phyloP scores from a whole-genome alignment of 257 asterid species.

The Capsicum baccatum region DNA sequence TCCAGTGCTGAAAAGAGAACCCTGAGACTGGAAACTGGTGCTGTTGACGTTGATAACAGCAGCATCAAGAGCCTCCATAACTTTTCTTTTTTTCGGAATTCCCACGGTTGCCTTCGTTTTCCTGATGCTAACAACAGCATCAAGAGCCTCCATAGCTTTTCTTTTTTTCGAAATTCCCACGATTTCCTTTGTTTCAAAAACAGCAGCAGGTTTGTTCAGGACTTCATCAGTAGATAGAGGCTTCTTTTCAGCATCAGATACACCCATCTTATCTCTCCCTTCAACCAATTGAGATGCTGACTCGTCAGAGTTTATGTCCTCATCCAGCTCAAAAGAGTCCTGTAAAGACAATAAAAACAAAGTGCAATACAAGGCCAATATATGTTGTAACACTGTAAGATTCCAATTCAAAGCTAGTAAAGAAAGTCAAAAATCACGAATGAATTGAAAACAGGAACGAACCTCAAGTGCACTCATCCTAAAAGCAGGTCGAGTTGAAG shows the following conservation, averaged over 20 bases:
- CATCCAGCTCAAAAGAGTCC: conserved; percentile 66
- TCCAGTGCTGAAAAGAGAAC: conserved; percentile 47
- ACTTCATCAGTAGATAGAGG: neutral
- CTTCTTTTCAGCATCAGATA: conserved; percentile 33
- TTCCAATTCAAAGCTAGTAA: conserved; percentile 20
- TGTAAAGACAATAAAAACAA: conserved; percentile 20
- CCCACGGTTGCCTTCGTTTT: too few relatives aligned
- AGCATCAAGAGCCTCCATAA: too few relatives aligned
- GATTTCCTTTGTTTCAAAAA: too few relatives aligned
- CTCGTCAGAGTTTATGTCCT: conserved; percentile 49
- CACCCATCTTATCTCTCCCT: conserved; percentile 40
- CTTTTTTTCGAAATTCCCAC: too few relatives aligned
- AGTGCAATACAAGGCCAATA: neutral
- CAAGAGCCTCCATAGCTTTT: too few relatives aligned
- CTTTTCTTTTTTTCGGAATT: too few relatives aligned
- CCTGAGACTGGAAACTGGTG: conserved; percentile 33
- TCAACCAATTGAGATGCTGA: conserved; percentile 42
- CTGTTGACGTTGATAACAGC: too few relatives aligned
- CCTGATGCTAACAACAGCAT: too few relatives aligned
- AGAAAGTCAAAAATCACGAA: neutral
- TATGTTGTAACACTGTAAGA: neutral
- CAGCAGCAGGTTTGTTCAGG: neutral
- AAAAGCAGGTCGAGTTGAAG: conserved; percentile 57
- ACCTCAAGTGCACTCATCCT: conserved; percentile 68
- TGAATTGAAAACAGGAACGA: neutral